A percentile compares a stretch with the other conserved stretches of the same genome.
phyloP scores from a whole-genome alignment of 2,329 filamentous ascomycete genomes.

The Colletotrichum acutatum region DNA sequence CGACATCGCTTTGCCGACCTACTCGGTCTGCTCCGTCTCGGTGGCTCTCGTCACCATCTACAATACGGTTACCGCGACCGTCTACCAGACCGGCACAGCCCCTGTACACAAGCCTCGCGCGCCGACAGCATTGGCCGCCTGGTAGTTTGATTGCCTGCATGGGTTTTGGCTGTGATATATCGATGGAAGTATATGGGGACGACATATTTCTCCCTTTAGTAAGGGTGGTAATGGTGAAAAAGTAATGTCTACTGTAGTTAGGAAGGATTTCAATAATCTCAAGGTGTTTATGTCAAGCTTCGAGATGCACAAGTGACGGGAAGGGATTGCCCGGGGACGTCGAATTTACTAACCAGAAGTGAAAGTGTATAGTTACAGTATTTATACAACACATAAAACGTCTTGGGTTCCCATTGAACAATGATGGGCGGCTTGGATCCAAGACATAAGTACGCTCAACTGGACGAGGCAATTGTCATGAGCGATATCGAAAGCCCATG shows the following conservation, averaged over 20 bases:
- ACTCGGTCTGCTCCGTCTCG: constrained; percentile 40
- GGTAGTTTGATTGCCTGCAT: neutral
- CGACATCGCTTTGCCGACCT: constrained; percentile 25
- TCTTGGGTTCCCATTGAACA: neutral
- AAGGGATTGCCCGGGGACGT: neutral
- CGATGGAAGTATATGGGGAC: neutral
- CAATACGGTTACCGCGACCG: constrained; percentile 49
- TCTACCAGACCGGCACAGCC: constrained; percentile 29
- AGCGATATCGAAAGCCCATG: constrained; percentile 66
- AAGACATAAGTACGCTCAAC: neutral
- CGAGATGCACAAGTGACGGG: neutral
- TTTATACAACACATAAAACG: constrained; percentile 28
- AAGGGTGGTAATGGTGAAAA: constrained; percentile 14
- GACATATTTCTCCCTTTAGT: neutral
- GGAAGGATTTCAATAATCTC: neutral
- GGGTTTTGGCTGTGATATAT: neutral
- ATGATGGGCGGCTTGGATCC: neutral
- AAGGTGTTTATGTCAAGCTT: neutral
- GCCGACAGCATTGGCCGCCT: neutral
- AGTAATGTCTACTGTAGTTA: constrained; percentile 26
- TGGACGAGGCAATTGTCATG: constrained; percentile 31
- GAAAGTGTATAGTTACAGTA: constrained; percentile 29
- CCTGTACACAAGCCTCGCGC: constrained; percentile 16
- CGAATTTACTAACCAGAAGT: constrained; percentile 26
- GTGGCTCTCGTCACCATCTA: constrained; percentile 48